A percentile compares a stretch with the other conserved stretches of the same genome.
Conservation (phyloP, 73 alveolate genomes). For the Uronychia binucleata region DNA sequence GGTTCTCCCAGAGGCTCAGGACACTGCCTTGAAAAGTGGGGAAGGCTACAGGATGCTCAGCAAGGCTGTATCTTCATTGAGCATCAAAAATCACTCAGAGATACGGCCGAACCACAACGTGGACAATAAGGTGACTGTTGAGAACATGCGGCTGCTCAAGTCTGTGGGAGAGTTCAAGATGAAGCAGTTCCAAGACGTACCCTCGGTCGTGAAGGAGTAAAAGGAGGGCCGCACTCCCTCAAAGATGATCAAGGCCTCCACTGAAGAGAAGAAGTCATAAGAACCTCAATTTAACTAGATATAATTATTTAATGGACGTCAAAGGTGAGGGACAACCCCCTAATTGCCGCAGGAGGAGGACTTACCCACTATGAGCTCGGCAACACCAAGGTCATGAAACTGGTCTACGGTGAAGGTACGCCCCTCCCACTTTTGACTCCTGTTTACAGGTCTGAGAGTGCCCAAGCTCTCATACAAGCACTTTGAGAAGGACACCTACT, state of each 20-base stretch:
- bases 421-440: not conserved
- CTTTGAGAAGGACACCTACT: slow-evolving; percentile 63
- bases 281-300: slow-evolving; percentile 1
- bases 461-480: slow-evolving; percentile 58
- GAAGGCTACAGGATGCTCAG: slow-evolving; percentile 26
- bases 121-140: slow-evolving; percentile 10
- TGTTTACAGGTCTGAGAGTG: slow-evolving; percentile 48
- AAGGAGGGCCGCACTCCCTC: not conserved
- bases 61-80: slow-evolving; percentile 33
- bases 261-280: not conserved
- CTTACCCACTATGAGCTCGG: slow-evolving; percentile 62
- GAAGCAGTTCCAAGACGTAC: not conserved
- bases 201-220: not conserved
- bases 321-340: not conserved
- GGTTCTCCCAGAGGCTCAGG: slow-evolving; percentile 11
- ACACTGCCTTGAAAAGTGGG: slow-evolving; percentile 24
- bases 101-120: slow-evolving; percentile 1
- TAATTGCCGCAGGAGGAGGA: slow-evolving; percentile 42
- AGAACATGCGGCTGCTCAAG: slow-evolving; percentile 14
- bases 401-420: slow-evolving; percentile 62
- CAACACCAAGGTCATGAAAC: slow-evolving; percentile 57
- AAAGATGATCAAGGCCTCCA: too few species aligned
- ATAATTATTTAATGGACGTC: slow-evolving; percentile 18
- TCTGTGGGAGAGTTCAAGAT: not conserved
- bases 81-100: slow-evolving; percentile 29